Evolutionary conservation across 768 basidiomycete genomes (phyloP).

Genomic region (Lentinula sp.): DNA sequence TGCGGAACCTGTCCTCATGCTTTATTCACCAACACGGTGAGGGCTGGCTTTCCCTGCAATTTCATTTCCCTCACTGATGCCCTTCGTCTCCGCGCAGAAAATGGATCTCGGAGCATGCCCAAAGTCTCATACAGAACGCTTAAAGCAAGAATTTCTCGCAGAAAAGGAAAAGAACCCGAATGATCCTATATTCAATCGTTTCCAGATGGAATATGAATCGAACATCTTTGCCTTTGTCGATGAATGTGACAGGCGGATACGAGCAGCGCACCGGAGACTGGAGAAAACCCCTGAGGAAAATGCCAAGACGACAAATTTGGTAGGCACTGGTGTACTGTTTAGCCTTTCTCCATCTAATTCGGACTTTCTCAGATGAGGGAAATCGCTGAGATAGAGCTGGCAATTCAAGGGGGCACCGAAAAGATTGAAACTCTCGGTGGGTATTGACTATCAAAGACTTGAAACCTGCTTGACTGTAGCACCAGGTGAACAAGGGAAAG

Average conservation of each 20-base stretch:
- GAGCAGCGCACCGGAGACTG: constrained; percentile 86
- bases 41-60: constrained; percentile 19
- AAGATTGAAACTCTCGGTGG: constrained; percentile 93
- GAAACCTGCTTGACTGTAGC: background rate
- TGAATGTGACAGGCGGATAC: constrained; percentile 95
- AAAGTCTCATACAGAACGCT: constrained; percentile 90
- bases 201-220: constrained; percentile 93
- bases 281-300: constrained; percentile 99
- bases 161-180: constrained; percentile 70
- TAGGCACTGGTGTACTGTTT: constrained; percentile 24
- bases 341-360: background rate
- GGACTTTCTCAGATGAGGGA: constrained; percentile 74
- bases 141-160: constrained; percentile 85
- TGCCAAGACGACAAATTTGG: constrained; percentile 95
- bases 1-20: constrained; percentile 99
- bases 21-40: constrained; percentile 94
- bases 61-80: background rate
- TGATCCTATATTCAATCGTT: constrained; percentile 78
- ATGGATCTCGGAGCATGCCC: constrained; percentile 99
- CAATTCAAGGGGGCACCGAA: constrained; percentile 97
- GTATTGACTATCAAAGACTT: background rate
- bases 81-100: constrained; percentile 55
- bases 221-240: constrained; percentile 96
- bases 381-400: constrained; percentile 98
- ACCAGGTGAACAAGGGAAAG: constrained; percentile 94